Percentiles rank a stretch among this genome's conserved stretches.
Conservation (phyloP, 108 stramenopile species). For the Cyclotella kingstonii region DNA sequence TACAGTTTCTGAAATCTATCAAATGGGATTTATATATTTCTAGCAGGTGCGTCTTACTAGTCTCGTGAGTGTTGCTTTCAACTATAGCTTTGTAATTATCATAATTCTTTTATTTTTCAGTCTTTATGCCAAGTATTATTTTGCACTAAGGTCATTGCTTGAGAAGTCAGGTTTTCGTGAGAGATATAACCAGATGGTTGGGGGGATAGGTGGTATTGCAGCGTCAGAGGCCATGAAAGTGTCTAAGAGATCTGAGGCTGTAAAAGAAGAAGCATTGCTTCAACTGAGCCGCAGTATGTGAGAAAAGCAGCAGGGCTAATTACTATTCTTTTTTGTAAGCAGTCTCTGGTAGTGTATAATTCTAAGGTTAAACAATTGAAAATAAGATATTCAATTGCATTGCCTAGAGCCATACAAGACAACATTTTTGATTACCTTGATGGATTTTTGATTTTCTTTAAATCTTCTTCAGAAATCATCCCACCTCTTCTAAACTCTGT, state of each 20-base stretch:
- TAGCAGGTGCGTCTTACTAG: slow-evolving; percentile 44
- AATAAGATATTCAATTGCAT: no score
- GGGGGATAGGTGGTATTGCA: slow-evolving; percentile 74
- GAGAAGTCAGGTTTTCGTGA: slow-evolving; percentile 87
- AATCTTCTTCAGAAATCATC: no score
- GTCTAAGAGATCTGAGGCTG: slow-evolving; percentile 64
- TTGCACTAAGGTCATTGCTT: slow-evolving; percentile 90
- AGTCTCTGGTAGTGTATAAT: no score
- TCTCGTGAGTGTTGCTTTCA: no score
- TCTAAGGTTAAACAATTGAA: no score
- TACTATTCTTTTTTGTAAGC: no score
- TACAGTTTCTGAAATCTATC: slow-evolving; percentile 80
- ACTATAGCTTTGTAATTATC: no score
- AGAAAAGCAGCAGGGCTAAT: no score
- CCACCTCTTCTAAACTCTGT: no score
- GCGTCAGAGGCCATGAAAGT: slow-evolving; percentile 80
- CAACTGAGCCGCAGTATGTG: slow-evolving; percentile 83
- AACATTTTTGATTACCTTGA: no score
- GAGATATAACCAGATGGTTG: slow-evolving; percentile 63
- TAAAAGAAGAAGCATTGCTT: slow-evolving; percentile 81
- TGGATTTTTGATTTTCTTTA: no score
- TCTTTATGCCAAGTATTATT: slow-evolving; percentile 99
- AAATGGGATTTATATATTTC: slow-evolving; percentile 98
- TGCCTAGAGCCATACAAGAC: no score
- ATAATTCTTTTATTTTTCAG: slow-evolving; percentile 11